Percentiles rank a stretch among this genome's conserved stretches.
Conservation (phyloP, 176 grass and related monocot genomes). For the Saccharum officinarum region DNA sequence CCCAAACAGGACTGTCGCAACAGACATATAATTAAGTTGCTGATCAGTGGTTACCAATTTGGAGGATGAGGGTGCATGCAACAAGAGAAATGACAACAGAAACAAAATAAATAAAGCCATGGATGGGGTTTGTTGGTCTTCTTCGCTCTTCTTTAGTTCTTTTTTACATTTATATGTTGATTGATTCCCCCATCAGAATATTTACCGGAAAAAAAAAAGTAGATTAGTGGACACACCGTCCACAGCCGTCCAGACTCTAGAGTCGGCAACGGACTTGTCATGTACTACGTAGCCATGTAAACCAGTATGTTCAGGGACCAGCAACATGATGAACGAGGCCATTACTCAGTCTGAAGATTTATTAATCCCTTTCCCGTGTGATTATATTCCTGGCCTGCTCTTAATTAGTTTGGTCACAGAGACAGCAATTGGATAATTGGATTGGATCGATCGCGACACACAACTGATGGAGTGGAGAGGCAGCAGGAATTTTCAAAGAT, state of each 20-base stretch:
- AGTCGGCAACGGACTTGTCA: constrained; percentile 5
- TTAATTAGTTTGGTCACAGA: neutral
- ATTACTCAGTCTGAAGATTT: neutral
- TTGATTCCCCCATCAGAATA: neutral
- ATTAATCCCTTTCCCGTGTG: neutral
- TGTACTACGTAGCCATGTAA: neutral
- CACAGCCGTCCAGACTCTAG: neutral
- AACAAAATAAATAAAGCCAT: neutral
- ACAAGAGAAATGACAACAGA: neutral
- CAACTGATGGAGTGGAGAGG: neutral
- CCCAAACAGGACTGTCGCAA: too few relatives aligned
- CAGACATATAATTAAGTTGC: too few relatives aligned
- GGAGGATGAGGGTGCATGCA: neutral
- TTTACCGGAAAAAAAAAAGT: too few relatives aligned
- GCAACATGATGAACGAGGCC: neutral
- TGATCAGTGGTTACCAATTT: neutral
- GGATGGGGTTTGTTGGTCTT: too few relatives aligned
- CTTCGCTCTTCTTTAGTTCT: too few relatives aligned
- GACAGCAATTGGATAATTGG: constrained; percentile 3
- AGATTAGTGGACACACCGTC: neutral
- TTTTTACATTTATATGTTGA: neutral
- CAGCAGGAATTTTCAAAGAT: constrained; percentile 1
- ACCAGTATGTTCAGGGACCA: constrained; percentile 11
- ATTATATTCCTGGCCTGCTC: neutral
- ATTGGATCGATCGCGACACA: neutral